A percentile compares a stretch with the other conserved stretches of the same genome.
These are phyloP conservation scores for Polysphondylium violaceum DNA, from an alignment of 78 protist genomes.

Conservation along the genomic window DNA sequence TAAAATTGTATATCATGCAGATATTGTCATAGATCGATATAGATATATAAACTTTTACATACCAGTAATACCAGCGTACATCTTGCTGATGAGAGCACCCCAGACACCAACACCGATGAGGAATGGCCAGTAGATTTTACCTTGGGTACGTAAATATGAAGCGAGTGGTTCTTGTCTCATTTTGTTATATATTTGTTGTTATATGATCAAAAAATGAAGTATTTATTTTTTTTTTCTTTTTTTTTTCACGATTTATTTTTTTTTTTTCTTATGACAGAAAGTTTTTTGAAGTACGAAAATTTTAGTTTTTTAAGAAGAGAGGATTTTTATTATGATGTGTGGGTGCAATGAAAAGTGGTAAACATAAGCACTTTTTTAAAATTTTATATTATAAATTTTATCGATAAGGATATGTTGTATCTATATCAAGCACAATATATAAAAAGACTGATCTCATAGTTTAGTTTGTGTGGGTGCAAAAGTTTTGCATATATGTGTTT, in stretches of 20 bases:
- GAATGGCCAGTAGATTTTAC: constrained; percentile 72
- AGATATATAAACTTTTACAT: not conserved
- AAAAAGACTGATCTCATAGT: no score
- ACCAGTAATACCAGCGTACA: constrained; percentile 62
- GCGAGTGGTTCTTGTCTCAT: constrained; percentile 62
- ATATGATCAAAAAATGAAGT: not conserved
- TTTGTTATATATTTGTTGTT: not conserved
- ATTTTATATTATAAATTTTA: no score
- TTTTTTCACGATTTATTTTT: no score
- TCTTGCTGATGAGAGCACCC: constrained; percentile 41
- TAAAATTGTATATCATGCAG: not conserved
- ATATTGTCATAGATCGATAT: no score
- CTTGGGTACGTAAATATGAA: constrained; percentile 21
- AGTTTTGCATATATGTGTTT: no score
- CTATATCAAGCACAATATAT: no score
- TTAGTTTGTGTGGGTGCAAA: no score
- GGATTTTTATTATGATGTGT: no score
- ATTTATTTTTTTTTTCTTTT: not conserved
- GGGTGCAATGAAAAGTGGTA: no score
- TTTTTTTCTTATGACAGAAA: not conserved
- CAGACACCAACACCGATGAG: constrained; percentile 57
- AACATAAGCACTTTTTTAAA: no score
- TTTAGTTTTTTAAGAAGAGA: no score
- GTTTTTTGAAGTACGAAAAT: not conserved
- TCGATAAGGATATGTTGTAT: no score